A percentile compares a stretch with the other conserved stretches of the same genome.
phyloP scores from a whole-genome alignment of 2,329 filamentous ascomycete genomes.

The Falciphora oryzae region DNA sequence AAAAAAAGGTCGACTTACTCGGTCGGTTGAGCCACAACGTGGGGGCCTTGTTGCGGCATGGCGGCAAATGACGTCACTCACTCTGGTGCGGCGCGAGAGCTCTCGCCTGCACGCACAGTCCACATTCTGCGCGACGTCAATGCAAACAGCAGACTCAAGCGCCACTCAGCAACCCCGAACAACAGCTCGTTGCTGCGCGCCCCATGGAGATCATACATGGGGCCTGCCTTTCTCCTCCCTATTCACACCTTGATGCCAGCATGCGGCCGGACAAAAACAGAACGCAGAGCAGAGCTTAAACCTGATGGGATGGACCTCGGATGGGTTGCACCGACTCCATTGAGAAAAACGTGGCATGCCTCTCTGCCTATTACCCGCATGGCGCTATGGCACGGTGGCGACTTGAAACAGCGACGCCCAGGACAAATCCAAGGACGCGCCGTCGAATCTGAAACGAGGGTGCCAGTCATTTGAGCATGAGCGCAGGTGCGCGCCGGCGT shows the following conservation, averaged over 20 bases:
- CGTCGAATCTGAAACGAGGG: not conserved
- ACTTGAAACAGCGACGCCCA: not conserved
- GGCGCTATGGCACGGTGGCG: not conserved
- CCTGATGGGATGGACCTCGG: not conserved
- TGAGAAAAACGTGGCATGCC: not conserved
- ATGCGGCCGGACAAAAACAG: not conserved
- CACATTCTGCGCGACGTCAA: not conserved
- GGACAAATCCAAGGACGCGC: not conserved
- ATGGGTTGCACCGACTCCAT: not conserved
- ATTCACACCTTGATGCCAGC: too few species aligned
- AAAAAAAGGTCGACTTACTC: too few species aligned
- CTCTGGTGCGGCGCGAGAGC: not conserved
- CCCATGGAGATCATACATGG: not conserved
- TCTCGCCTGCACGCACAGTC: not conserved
- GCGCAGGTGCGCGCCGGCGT: not conserved
- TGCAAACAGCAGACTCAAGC: too few species aligned
- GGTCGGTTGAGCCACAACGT: not conserved
- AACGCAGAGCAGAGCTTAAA: not conserved
- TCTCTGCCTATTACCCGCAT: not conserved
- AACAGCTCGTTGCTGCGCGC: not conserved
- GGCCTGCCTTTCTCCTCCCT: too few species aligned
- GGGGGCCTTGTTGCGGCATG: not conserved
- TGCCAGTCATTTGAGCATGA: not conserved
- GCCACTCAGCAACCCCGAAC: too few species aligned
- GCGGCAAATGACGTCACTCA: not conserved